phyloP scores from a whole-genome alignment of 2,329 filamentous ascomycete species.

The Aschersonia sp. region DNA sequence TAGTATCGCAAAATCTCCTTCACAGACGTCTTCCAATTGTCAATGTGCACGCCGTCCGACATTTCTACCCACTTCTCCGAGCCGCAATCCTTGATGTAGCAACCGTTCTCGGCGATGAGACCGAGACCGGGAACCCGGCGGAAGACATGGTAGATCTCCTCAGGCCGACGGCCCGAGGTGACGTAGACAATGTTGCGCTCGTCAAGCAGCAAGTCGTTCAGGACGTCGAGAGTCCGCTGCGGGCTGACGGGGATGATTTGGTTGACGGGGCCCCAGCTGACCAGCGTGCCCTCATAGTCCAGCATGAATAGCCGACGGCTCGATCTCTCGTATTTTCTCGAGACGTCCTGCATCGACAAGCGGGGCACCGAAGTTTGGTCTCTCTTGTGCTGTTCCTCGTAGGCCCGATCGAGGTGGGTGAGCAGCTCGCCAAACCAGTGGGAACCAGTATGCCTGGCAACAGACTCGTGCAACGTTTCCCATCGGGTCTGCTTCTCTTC shows the following conservation, averaged over 20 bases:
- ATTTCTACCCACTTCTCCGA: constrained; percentile 62
- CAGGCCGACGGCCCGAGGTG: constrained; percentile 78
- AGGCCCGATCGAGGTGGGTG: constrained; percentile 55
- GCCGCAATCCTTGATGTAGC: constrained; percentile 64
- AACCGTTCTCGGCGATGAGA: constrained; percentile 88
- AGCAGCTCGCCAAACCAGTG: constrained; percentile 75
- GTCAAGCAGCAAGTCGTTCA: constrained; percentile 71
- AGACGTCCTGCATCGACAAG: constrained; percentile 53
- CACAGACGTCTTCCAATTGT: constrained; percentile 72
- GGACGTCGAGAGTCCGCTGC: constrained; percentile 63
- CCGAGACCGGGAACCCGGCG: constrained; percentile 70
- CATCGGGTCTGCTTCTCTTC: constrained; percentile 64
- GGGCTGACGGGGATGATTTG: constrained; percentile 78
- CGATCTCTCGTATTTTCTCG: constrained; percentile 50
- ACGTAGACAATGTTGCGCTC: constrained; percentile 78
- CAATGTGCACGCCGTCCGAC: constrained; percentile 54
- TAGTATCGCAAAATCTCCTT: constrained; percentile 78
- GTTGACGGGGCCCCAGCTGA: constrained; percentile 71
- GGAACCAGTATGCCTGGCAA: constrained; percentile 68
- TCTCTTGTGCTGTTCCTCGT: constrained; percentile 71
- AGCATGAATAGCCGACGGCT: constrained; percentile 69
- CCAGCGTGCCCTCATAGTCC: constrained; percentile 86
- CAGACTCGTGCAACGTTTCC: constrained; percentile 55
- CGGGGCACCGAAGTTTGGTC: constrained; percentile 80
- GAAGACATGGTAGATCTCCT: constrained; percentile 80